Percentiles rank a stretch among this genome's conserved stretches.
Conservation (phyloP, 106 monocot genomes). For the Cymbidium sinense region DNA sequence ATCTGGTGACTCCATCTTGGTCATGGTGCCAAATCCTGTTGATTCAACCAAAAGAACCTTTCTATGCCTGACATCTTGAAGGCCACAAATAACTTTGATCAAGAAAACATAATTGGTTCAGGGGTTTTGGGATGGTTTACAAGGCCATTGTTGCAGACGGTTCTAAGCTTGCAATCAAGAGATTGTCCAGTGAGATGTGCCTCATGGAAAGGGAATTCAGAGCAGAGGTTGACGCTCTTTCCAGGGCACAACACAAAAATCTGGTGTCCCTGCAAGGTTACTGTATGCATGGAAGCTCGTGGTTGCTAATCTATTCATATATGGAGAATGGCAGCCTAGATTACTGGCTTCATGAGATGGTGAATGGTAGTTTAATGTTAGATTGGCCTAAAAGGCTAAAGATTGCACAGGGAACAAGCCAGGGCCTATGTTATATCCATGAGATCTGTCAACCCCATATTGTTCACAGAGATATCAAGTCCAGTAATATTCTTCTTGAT, state of each 20-base stretch:
- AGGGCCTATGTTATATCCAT: constrained; percentile 77
- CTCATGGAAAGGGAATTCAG: constrained; percentile 19
- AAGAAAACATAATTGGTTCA: constrained; percentile 8
- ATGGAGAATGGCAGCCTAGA: constrained; percentile 15
- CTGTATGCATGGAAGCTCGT: constrained; percentile 5
- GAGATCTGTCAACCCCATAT: constrained; percentile 87
- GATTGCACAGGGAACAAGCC: constrained; percentile 30
- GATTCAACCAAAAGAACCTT: background rate
- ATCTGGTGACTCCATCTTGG: background rate
- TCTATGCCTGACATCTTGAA: constrained; percentile 3
- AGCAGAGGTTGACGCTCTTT: constrained; percentile 13
- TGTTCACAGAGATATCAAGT: constrained; percentile 92
- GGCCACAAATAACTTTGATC: constrained; percentile 6
- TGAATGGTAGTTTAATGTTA: background rate
- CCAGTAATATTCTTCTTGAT: constrained; percentile 86
- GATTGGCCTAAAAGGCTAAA: constrained; percentile 6
- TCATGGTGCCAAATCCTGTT: background rate
- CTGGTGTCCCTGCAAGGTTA: constrained; percentile 11
- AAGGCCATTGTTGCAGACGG: constrained; percentile 3
- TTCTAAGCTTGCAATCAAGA: constrained; percentile 12
- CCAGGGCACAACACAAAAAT: constrained; percentile 16
- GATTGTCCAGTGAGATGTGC: constrained; percentile 4
- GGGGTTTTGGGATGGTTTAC: constrained; percentile 9
- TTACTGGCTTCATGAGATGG: constrained; percentile 11
- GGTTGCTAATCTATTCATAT: constrained; percentile 10